A percentile compares a stretch with the other conserved stretches of the same genome.
Evolutionary conservation across 306 rosid genomes (phyloP).

Genomic region (Astragalus membranaceus): DNA sequence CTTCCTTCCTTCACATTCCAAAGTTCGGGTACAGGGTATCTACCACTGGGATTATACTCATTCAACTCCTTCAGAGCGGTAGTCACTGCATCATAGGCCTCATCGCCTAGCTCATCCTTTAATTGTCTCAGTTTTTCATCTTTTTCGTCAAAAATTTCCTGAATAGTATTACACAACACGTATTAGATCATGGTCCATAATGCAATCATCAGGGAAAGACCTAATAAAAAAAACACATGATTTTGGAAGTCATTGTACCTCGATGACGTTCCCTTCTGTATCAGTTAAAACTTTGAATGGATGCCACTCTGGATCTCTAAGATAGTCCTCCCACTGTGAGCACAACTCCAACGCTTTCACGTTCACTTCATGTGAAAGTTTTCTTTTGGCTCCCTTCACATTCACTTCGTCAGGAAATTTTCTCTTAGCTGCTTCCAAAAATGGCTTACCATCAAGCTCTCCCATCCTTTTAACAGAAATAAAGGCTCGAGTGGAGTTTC

Average conservation of each 20-base stretch:
- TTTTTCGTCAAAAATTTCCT: slow-evolving; percentile 54
- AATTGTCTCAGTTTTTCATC: slow-evolving; percentile 53
- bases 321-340: slow-evolving; percentile 50
- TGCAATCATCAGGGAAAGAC: neutral
- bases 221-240: neutral
- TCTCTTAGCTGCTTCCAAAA: slow-evolving; percentile 30
- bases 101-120: slow-evolving; percentile 52
- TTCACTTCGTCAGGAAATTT: slow-evolving; percentile 28
- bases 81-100: slow-evolving; percentile 41
- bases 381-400: slow-evolving; percentile 24
- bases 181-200: neutral
- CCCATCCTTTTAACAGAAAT: slow-evolving; percentile 42
- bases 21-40: slow-evolving; percentile 50
- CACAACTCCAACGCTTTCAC: slow-evolving; percentile 36
- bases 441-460: slow-evolving; percentile 44
- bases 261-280: slow-evolving; percentile 13
- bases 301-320: slow-evolving; percentile 73
- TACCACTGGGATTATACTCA: slow-evolving; percentile 76
- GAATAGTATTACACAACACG: slow-evolving; percentile 11
- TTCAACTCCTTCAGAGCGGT: slow-evolving; percentile 60
- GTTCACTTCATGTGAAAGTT: slow-evolving; percentile 22
- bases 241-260: slow-evolving; percentile 19
- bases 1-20: slow-evolving; percentile 62
- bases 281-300: slow-evolving; percentile 52
- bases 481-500: slow-evolving; percentile 3